phyloP scores from a whole-genome alignment of 495 filamentous ascomycete species.

The Amniculicola lignicola region DNA sequence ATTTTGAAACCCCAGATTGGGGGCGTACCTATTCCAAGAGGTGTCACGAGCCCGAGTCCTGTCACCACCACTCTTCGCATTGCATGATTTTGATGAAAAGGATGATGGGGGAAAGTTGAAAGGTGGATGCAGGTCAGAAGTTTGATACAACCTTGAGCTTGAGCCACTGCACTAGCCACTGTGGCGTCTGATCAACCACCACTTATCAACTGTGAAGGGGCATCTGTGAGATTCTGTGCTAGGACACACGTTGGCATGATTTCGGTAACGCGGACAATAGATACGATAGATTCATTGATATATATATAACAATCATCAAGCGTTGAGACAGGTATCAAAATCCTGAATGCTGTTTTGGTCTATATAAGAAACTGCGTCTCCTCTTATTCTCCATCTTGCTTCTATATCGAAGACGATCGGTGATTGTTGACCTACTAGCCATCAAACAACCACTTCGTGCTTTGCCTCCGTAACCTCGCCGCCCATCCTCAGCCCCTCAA shows the following conservation, averaged over 20 bases:
- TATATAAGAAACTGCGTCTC: too few relatives aligned
- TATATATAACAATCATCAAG: too few relatives aligned
- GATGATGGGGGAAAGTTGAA: slow-evolving; percentile 6
- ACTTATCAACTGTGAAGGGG: too few relatives aligned
- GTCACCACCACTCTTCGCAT: slow-evolving; percentile 91
- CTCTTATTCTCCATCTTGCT: too few relatives aligned
- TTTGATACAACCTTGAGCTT: slow-evolving; percentile 5
- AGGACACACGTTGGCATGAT: too few relatives aligned
- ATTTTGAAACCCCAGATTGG: not conserved
- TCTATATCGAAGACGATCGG: too few relatives aligned
- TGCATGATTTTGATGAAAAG: slow-evolving; percentile 27
- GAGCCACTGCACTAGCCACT: slow-evolving; percentile 1
- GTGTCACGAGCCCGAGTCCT: slow-evolving; percentile 88
- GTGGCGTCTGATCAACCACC: too few relatives aligned
- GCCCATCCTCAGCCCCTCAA: slow-evolving; percentile 20
- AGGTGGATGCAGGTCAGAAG: not conserved
- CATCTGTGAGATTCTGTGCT: too few relatives aligned
- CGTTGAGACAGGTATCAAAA: too few relatives aligned
- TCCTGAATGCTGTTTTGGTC: too few relatives aligned
- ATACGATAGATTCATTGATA: too few relatives aligned
- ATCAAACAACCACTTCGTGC: slow-evolving; percentile 18
- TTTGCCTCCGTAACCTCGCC: not conserved
- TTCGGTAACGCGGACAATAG: too few relatives aligned
- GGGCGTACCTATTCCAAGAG: slow-evolving; percentile 69
- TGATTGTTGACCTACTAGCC: slow-evolving; percentile 2